These are phyloP conservation scores for Hyphodiscus hymeniophilus DNA, from an alignment of 495 filamentous ascomycete genomes.

Conservation along the genomic window DNA sequence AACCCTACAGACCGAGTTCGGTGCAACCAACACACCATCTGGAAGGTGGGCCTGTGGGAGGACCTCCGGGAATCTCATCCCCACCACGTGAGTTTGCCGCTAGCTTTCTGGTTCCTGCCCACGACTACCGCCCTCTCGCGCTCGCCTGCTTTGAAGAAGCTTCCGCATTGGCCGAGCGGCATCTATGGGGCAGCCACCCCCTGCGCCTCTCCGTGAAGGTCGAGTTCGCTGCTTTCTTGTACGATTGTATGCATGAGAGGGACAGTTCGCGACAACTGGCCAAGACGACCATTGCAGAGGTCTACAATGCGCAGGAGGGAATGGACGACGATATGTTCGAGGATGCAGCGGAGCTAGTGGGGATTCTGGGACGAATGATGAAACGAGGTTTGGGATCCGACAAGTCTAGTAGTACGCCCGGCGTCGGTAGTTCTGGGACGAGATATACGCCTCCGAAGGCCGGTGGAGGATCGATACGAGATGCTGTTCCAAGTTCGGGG, in stretches of 20 bases:
- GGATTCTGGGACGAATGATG: slow-evolving; percentile 68
- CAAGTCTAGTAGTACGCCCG: slow-evolving; percentile 12
- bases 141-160: slow-evolving; percentile 76
- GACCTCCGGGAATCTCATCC: neutral
- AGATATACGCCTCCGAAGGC: slow-evolving; percentile 8
- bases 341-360: slow-evolving; percentile 68
- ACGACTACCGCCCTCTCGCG: slow-evolving; percentile 78
- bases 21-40: slow-evolving; percentile 32
- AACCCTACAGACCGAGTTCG: slow-evolving; percentile 25
- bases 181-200: slow-evolving; percentile 82
- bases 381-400: slow-evolving; percentile 47
- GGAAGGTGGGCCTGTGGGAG: slow-evolving; percentile 41
- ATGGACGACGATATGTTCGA: slow-evolving; percentile 88
- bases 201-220: slow-evolving; percentile 85
- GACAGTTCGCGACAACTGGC: slow-evolving; percentile 67
- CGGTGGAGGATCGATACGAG: neutral
- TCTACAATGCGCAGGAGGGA: slow-evolving; percentile 81
- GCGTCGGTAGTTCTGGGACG: slow-evolving; percentile 7
- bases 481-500: slow-evolving; percentile 16
- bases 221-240: slow-evolving; percentile 90
- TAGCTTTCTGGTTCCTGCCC: slow-evolving; percentile 66
- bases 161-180: slow-evolving; percentile 57
- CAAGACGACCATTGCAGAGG: slow-evolving; percentile 76
- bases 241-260: slow-evolving; percentile 83
- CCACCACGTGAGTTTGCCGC: slow-evolving; percentile 28